These are phyloP conservation scores for Zygosaccharomyces bisporus DNA, from an alignment of 805 yeast genomes.

Conservation along the genomic window DNA sequence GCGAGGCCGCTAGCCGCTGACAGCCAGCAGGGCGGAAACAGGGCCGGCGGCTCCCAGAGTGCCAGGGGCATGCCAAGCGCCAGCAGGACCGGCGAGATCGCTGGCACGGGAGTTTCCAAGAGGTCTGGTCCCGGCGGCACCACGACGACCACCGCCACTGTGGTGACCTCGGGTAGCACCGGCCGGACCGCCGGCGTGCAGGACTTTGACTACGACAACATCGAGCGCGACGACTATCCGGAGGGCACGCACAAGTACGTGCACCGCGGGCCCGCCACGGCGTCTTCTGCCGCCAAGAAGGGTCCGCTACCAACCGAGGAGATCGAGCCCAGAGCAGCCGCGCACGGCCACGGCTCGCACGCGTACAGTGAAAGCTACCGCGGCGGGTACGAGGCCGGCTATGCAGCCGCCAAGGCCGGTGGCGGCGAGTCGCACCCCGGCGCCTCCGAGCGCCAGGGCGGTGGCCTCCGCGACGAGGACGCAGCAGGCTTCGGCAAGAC, in stretches of 20 bases:
- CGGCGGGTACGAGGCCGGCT: conserved; percentile 8
- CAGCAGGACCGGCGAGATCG: background rate
- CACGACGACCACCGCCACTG: background rate
- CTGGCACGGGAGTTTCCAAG: conserved; percentile 3
- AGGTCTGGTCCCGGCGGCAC: background rate
- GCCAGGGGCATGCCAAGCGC: background rate
- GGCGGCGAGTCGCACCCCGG: background rate
- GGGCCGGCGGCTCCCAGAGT: background rate
- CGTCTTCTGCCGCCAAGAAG: conserved; percentile 2
- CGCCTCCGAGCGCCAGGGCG: too few species aligned
- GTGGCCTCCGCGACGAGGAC: background rate
- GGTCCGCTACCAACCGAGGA: background rate
- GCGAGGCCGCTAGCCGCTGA: too few species aligned
- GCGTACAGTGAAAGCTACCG: conserved; percentile 2
- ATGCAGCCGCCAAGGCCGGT: conserved; percentile 1
- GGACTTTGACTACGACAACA: conserved; percentile 1
- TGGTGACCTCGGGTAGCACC: background rate
- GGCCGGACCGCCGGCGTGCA: background rate
- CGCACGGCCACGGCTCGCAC: conserved; percentile 3
- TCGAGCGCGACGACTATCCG: conserved; percentile 2
- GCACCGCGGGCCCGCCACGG: conserved; percentile 6
- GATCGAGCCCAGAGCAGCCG: conserved; percentile 2
- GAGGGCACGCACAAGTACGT: conserved; percentile 1
- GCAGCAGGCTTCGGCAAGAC: background rate
- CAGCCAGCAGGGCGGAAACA: conserved; percentile 1